These are phyloP conservation scores for Lyophyllum decastes DNA, from an alignment of 768 basidiomycete species.

Conservation along the genomic window DNA sequence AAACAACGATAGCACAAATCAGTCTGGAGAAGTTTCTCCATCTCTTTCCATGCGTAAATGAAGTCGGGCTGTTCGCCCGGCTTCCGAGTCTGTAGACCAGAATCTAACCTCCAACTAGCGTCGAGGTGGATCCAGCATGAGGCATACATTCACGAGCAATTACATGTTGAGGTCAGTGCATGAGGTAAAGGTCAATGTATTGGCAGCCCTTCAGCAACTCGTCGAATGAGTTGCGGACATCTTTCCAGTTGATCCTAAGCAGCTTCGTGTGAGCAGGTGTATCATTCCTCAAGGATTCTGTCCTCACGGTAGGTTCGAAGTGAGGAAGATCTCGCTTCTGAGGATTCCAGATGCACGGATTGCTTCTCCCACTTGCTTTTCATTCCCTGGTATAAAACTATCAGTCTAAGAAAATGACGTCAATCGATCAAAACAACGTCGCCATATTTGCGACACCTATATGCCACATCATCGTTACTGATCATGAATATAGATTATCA, in stretches of 20 bases:
- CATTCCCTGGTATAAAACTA: constrained; percentile 33
- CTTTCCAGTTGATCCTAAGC: constrained; percentile 26
- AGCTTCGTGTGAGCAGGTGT: not conserved
- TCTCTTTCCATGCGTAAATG: constrained; percentile 29
- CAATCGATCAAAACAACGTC: not conserved
- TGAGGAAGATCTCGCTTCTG: constrained; percentile 46
- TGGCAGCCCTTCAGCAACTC: constrained; percentile 34
- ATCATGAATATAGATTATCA: too few relatives aligned
- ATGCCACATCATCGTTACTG: not conserved
- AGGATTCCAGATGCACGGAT: constrained; percentile 47
- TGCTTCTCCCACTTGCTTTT: constrained; percentile 45
- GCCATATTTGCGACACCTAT: constrained; percentile 26
- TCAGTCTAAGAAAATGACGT: not conserved
- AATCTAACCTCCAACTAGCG: not conserved
- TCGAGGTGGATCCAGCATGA: not conserved
- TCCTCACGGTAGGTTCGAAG: constrained; percentile 47
- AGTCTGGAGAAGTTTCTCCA: constrained; percentile 30
- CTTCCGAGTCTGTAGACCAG: not conserved
- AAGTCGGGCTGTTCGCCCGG: constrained; percentile 28
- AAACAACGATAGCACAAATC: constrained; percentile 15
- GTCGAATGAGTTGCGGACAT: constrained; percentile 39
- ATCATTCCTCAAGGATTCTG: not conserved
- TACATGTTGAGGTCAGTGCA: constrained; percentile 16
- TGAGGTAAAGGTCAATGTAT: constrained; percentile 42
- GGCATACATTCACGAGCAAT: not conserved